phyloP scores from a whole-genome alignment of 2,329 filamentous ascomycete species.

The Tolypocladium guangdongense region DNA sequence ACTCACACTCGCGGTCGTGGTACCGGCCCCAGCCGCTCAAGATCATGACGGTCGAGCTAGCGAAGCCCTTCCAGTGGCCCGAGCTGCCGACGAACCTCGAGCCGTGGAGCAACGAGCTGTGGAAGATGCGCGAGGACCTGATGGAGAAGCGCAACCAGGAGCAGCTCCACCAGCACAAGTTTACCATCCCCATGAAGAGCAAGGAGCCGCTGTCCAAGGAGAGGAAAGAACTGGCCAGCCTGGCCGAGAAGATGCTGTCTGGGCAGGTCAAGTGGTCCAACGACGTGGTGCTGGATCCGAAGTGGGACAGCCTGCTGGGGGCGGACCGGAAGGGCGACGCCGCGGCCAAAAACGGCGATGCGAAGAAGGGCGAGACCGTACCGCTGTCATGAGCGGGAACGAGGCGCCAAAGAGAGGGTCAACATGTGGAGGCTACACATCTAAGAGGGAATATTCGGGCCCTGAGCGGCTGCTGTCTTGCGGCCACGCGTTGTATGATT shows the following conservation, averaged over 20 bases:
- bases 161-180: slow-evolving; percentile 19
- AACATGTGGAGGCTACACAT: background rate
- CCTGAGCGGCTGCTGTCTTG: background rate
- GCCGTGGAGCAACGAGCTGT: slow-evolving; percentile 54
- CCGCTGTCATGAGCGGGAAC: background rate
- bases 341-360: slow-evolving; percentile 9
- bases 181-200: slow-evolving; percentile 28
- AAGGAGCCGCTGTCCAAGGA: slow-evolving; percentile 28
- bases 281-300: slow-evolving; percentile 31
- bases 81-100: slow-evolving; percentile 50
- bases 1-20: slow-evolving; percentile 40
- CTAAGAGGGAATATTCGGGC: background rate
- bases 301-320: slow-evolving; percentile 28
- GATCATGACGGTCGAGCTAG: slow-evolving; percentile 90
- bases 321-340: slow-evolving; percentile 10
- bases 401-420: background rate
- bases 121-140: slow-evolving; percentile 39
- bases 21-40: slow-evolving; percentile 67
- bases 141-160: slow-evolving; percentile 28
- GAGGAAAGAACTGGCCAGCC: slow-evolving; percentile 41
- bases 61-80: slow-evolving; percentile 81
- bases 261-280: slow-evolving; percentile 52
- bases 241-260: slow-evolving; percentile 52
- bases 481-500: slow-evolving; percentile 13
- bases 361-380: background rate